Conservation (phyloP, 2,329 filamentous ascomycete species). For the Fusarium chlamydosporum region DNA sequence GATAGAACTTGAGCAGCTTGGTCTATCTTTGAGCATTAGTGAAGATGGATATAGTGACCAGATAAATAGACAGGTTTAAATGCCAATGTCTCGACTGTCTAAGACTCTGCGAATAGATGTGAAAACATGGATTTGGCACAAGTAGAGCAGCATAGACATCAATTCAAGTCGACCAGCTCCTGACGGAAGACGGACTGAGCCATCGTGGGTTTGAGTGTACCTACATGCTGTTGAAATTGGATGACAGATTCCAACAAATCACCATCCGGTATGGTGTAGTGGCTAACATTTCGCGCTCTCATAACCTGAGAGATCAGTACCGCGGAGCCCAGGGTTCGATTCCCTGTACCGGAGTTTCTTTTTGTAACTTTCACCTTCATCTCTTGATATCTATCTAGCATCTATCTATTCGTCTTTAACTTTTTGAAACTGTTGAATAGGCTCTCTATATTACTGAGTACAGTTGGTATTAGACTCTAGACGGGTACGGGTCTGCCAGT, state of each 20-base stretch:
- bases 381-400: too few relatives aligned
- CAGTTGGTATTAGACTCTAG: neutral
- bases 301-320: slow-evolving; percentile 37
- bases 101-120: neutral
- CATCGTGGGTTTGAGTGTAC: too few relatives aligned
- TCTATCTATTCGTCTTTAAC: too few relatives aligned
- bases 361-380: neutral
- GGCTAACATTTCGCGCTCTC: slow-evolving; percentile 56
- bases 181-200: neutral
- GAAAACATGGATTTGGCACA: neutral
- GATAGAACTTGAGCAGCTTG: neutral
- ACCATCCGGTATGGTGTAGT: slow-evolving; percentile 54
- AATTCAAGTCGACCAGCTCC: too few relatives aligned
- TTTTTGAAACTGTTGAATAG: neutral
- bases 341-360: slow-evolving; percentile 49
- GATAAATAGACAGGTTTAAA: neutral
- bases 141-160: neutral
- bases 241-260: neutral
- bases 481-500: neutral
- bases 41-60: neutral
- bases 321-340: slow-evolving; percentile 51
- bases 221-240: fast-evolving
- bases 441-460: too few relatives aligned
- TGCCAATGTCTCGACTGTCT: neutral
- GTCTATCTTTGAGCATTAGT: neutral